phyloP scores from a whole-genome alignment of 2,329 filamentous ascomycete genomes.

The Claviceps capensis region DNA sequence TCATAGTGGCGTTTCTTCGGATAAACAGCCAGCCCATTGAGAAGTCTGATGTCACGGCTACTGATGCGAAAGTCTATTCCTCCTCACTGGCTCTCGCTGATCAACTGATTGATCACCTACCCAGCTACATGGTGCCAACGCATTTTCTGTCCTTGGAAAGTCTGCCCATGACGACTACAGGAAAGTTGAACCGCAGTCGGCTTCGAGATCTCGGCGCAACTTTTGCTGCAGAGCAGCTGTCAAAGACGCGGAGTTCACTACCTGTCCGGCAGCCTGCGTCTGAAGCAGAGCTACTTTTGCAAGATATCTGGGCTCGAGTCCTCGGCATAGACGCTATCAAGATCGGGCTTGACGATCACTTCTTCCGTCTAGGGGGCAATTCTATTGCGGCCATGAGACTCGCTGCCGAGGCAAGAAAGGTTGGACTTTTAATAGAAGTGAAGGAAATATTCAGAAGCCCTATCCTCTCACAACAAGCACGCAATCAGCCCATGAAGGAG shows the following conservation, averaged over 20 bases:
- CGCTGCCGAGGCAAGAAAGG: conserved; percentile 8
- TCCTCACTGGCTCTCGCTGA: not conserved
- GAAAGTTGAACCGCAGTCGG: conserved; percentile 7
- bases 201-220: conserved; percentile 5
- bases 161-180: conserved; percentile 6
- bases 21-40: not conserved
- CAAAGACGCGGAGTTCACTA: not conserved
- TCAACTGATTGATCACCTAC: conserved; percentile 3
- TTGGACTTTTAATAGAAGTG: conserved; percentile 8
- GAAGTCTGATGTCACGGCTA: not conserved
- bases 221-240: not conserved
- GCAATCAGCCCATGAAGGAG: not conserved
- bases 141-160: conserved; percentile 6
- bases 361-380: conserved; percentile 18
- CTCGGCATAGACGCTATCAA: conserved; percentile 16
- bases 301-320: conserved; percentile 15
- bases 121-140: conserved; percentile 9
- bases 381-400: conserved; percentile 15
- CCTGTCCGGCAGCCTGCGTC: not conserved
- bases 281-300: not conserved
- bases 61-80: not conserved
- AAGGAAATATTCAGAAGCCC: conserved; percentile 10
- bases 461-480: not conserved
- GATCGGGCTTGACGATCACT: conserved; percentile 9
- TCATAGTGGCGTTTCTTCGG: not conserved